Conservation (phyloP, 768 basidiomycete genomes). For the Mycena filopes region DNA sequence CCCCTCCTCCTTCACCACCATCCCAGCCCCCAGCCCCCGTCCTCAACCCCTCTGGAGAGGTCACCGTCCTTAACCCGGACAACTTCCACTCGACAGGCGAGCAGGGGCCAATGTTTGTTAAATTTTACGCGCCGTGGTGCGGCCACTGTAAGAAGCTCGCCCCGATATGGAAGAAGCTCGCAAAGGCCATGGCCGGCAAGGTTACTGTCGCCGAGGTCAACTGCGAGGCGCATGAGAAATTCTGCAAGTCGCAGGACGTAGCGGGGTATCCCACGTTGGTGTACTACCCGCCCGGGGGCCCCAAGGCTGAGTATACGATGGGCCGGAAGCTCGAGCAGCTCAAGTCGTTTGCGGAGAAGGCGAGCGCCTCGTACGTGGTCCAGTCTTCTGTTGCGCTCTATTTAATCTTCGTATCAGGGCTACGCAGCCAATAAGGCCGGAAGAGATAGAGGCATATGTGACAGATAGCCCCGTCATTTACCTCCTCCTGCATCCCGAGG, state of each 20-base stretch:
- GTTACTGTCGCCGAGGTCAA: slow-evolving; percentile 88
- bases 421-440: slow-evolving; percentile 50
- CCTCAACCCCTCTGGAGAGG: slow-evolving; percentile 51
- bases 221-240: slow-evolving; percentile 77
- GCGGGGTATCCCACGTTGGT: slow-evolving; percentile 86
- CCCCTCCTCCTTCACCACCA: slow-evolving; percentile 27
- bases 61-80: slow-evolving; percentile 46
- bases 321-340: slow-evolving; percentile 78
- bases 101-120: slow-evolving; percentile 59
- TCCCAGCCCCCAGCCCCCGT: slow-evolving; percentile 19
- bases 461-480: slow-evolving; percentile 65
- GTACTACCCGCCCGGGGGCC: slow-evolving; percentile 68
- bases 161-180: slow-evolving; percentile 83
- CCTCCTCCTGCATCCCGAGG: slow-evolving; percentile 60
- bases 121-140: slow-evolving; percentile 96
- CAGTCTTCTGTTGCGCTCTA: slow-evolving; percentile 1
- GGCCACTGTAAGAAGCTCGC: slow-evolving; percentile 97
- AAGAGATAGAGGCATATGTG: slow-evolving; percentile 55
- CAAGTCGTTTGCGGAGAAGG: slow-evolving; percentile 79
- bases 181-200: slow-evolving; percentile 71
- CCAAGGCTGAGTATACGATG: slow-evolving; percentile 79
- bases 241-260: slow-evolving; percentile 77
- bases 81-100: slow-evolving; percentile 53
- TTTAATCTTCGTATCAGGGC: slow-evolving; percentile 41
- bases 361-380: slow-evolving; percentile 71